phyloP scores from a whole-genome alignment of 1,139 yeast species.

The Torulaspora globosa region DNA sequence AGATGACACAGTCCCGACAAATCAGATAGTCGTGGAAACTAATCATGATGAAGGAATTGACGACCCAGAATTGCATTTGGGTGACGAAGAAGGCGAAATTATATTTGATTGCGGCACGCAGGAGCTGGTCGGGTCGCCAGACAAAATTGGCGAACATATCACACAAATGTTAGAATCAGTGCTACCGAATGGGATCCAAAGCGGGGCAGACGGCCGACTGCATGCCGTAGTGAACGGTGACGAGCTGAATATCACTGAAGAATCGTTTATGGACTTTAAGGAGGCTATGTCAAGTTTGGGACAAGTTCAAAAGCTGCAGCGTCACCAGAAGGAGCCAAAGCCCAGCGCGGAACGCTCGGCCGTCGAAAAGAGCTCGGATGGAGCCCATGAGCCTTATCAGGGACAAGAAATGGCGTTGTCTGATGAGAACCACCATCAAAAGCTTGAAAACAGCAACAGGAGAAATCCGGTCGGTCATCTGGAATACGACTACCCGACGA shows the following conservation, averaged over 20 bases:
- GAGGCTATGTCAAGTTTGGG: slow-evolving; percentile 15
- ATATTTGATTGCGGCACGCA: slow-evolving; percentile 34
- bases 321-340: slow-evolving; percentile 5
- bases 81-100: slow-evolving; percentile 31
- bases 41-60: slow-evolving; percentile 16
- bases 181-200: slow-evolving; percentile 29
- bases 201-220: slow-evolving; percentile 26
- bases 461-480: neutral
- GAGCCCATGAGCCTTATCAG: slow-evolving; percentile 1
- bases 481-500: slow-evolving; percentile 17
- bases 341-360: neutral
- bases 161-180: slow-evolving; percentile 34
- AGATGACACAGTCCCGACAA: slow-evolving; percentile 1
- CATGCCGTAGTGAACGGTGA: slow-evolving; percentile 29
- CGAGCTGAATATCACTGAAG: slow-evolving; percentile 25
- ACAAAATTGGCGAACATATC: slow-evolving; percentile 32
- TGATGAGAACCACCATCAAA: neutral
- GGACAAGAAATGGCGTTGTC: neutral
- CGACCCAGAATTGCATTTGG: slow-evolving; percentile 29
- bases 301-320: slow-evolving; percentile 13
- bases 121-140: slow-evolving; percentile 27
- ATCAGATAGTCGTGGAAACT: neutral
- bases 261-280: slow-evolving; percentile 11
- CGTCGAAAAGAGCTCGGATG: neutral
- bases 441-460: neutral